Base-by-base conservation (phyloP, 2,329 filamentous ascomycete genomes). In the Leptosphaerulina australis region DNA sequence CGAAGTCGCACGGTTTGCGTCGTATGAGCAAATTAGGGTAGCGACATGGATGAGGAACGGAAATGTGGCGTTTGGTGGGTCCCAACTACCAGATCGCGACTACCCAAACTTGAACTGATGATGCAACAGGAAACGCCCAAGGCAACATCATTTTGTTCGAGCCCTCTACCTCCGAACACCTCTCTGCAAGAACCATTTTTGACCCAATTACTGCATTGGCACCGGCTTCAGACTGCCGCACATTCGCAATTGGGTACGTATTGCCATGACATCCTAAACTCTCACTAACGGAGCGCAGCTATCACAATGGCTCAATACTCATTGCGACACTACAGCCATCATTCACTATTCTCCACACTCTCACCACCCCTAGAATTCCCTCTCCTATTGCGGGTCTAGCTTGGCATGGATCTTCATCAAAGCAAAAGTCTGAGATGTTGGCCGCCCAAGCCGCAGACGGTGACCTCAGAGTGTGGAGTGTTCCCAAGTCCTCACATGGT, bases 381-480 rank as follows among this genome's bases (percentile, higher is more conserved):
- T 97, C 93, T 0, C 88, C 91, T 2, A 91, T 99, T 40, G 86
- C 92, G 3, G 90, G 86, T 7, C 77, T 99, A 15, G 85, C 91
- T 50, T 99, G 94, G 94, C 94, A 99, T 79, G 92, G 93, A 28
- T 97, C 94, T 0, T 97, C 94, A 0, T 88, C 92, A 0, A 90
- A 92, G 60, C 92, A 97, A 73, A 97, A 96, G 75, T 96, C 94
- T 0, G 93, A 97, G 67, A 99, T 99, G 94, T 79, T 99, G 64
- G 93, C 93, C 1, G 90, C 91, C 7, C 93, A 97, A 74, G 94
- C 91, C 3, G 83, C 88, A 41, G 92, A 97, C 68, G 93, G 94
- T 15, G 93, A 99, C 68, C 78, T 99, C 35, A 84, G 92, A 61
- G 92, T 99, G 15, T 99, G 94, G 94, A 99, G 94, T 67, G 88